Base-by-base conservation (phyloP, 140 eudicot genomes). In the Artemisia princeps region DNA sequence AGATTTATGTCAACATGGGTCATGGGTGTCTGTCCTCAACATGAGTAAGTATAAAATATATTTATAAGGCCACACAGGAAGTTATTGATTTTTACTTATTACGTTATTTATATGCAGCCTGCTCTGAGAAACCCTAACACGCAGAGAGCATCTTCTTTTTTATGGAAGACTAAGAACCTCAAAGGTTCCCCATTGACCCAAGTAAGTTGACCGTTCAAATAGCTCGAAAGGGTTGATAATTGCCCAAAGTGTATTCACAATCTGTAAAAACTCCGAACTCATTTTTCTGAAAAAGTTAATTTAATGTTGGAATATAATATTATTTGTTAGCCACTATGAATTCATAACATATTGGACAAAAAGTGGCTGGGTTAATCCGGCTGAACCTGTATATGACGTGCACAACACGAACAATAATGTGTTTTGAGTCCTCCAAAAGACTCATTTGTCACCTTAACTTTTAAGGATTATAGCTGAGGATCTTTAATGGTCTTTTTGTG, bases 21-120 rank as follows among this genome's bases (percentile, higher is more conserved):
- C 19, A 17, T 17, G 98, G 98, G 98, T 70, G 98, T 92, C 12
- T 92, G 98, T 72, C 98, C 98, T 16, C 98, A 92, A 76, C 92
- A 85, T 65, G 98, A 92, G 98, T 92, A 78, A 78, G 98, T 40
- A 72, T 77, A 55, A 44, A 77, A 26, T 62, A 13, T 61, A 46
- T 33, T 16, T 42, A 22, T 10, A 17, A 12, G 52, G 14, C 19
- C 19, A 17, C 16, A 28, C 1, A 20, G 19, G 19, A 17, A 17
- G 19, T 17, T 17, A 22, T 2, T 57, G 13, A 24, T 4, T 52
- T 55, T 57, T 40, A 40, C 17, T 62, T 10, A 57, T 54, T 44
- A 52, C 48, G 51, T 23, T 67, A 26, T 49, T 57, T 59, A n/a
- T 66, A 11, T 78, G 42, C 84, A 90, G 97, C 80, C 76, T 90